A percentile compares a stretch with the other conserved stretches of the same genome.
phyloP scores from a whole-genome alignment of 108 stramenopile species.

The Cyclotella choctawhatcheeana region DNA sequence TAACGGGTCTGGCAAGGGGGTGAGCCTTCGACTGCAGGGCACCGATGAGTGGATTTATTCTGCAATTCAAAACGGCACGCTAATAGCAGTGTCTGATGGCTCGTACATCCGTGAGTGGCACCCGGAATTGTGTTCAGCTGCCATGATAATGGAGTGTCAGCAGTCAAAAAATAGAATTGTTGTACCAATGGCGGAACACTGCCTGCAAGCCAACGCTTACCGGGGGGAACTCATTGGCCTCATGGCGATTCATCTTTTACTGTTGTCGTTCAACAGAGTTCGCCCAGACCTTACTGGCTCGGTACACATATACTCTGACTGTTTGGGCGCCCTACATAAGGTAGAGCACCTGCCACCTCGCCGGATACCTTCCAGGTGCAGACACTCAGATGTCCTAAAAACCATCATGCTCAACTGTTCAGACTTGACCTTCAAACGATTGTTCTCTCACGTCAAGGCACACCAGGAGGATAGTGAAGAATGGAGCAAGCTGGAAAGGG shows the following conservation, averaged over 20 bases:
- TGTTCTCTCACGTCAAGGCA: neutral
- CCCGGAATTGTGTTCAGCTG: neutral
- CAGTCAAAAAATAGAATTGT: neutral
- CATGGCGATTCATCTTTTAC: constrained; percentile 1
- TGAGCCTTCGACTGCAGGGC: too few relatives aligned
- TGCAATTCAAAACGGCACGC: neutral
- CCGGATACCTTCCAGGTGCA: neutral
- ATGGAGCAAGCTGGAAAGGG: neutral
- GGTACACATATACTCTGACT: constrained; percentile 8
- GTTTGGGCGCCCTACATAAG: neutral
- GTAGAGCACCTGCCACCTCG: neutral
- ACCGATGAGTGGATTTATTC: neutral
- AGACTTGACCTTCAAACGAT: neutral
- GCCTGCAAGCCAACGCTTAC: neutral
- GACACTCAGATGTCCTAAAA: constrained; percentile 9
- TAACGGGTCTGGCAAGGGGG: too few relatives aligned
- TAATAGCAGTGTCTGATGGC: constrained; percentile 1
- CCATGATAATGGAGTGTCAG: neutral
- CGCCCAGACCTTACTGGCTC: neutral
- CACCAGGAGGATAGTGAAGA: neutral
- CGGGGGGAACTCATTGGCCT: constrained; percentile 9
- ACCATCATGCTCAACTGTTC: neutral
- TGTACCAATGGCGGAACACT: neutral
- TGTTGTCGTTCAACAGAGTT: neutral
- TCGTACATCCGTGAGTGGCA: neutral